Evolutionary conservation across 768 basidiomycete genomes (phyloP).

Genomic region (Candolleomyces aberdarensis): DNA sequence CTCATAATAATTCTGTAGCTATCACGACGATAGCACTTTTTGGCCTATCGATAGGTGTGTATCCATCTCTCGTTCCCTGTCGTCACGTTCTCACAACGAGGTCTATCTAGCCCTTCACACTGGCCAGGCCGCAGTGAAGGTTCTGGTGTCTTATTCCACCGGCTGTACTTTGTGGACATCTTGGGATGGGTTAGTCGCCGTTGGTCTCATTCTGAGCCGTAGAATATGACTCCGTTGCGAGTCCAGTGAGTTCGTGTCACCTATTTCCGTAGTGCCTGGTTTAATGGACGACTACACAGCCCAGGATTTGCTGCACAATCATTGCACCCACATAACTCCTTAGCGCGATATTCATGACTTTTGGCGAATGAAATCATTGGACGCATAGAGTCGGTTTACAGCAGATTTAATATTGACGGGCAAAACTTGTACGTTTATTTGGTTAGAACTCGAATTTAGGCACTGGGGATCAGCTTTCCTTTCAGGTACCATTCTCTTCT

Average conservation of each 20-base stretch:
- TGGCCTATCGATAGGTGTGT: background rate
- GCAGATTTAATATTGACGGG: slow-evolving; percentile 29
- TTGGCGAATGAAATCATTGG: slow-evolving; percentile 29
- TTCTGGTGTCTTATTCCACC: slow-evolving; percentile 23
- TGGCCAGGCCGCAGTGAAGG: slow-evolving; percentile 16
- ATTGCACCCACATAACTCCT: slow-evolving; percentile 39
- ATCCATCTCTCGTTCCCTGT: background rate
- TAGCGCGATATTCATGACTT: slow-evolving; percentile 39
- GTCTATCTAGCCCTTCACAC: slow-evolving; percentile 5
- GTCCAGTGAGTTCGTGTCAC: slow-evolving; percentile 16
- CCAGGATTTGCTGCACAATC: slow-evolving; percentile 26
- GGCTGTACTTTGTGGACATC: slow-evolving; percentile 21
- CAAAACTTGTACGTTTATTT: slow-evolving; percentile 9
- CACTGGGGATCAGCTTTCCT: too few relatives aligned
- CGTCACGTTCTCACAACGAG: too few relatives aligned
- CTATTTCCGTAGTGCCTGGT: background rate
- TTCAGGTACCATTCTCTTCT: too few relatives aligned
- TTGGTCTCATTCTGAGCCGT: slow-evolving; percentile 19
- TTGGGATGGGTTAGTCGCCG: slow-evolving; percentile 22
- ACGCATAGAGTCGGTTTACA: slow-evolving; percentile 32
- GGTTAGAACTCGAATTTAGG: too few relatives aligned
- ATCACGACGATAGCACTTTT: background rate
- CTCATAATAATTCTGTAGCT: background rate
- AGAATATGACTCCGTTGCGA: slow-evolving; percentile 13
- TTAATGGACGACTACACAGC: slow-evolving; percentile 16